A percentile compares a stretch with the other conserved stretches of the same genome.
Evolutionary conservation across 371 early-diverging fungal genomes (phyloP).

Genomic region (Mortierella sp.): DNA sequence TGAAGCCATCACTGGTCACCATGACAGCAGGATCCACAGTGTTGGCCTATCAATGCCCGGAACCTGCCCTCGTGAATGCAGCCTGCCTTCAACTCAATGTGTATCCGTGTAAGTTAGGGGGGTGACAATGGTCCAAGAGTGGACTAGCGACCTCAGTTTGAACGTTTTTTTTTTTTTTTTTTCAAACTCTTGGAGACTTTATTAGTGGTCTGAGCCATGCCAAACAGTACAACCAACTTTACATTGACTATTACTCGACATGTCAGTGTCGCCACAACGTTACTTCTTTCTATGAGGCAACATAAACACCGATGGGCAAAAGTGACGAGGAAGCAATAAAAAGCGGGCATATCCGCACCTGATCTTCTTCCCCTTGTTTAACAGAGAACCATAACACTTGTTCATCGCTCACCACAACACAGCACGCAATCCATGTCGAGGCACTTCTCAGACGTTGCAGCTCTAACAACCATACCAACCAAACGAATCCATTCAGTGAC

Average conservation of each 20-base stretch:
- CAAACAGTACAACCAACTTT: slow-evolving; percentile 25
- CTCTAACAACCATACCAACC: neutral
- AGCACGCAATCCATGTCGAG: slow-evolving; percentile 20
- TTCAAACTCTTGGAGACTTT: neutral
- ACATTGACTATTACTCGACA: slow-evolving; percentile 22
- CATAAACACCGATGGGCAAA: neutral
- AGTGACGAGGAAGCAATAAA: neutral
- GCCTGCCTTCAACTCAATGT: slow-evolving; percentile 15
- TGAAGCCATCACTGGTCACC: too few relatives aligned
- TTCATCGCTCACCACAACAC: neutral
- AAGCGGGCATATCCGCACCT: too few relatives aligned
- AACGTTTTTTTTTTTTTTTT: neutral
- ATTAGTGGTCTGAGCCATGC: slow-evolving; percentile 24
- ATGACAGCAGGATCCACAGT: slow-evolving; percentile 5
- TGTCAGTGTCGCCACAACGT: slow-evolving; percentile 22
- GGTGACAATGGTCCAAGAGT: neutral
- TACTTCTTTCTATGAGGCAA: slow-evolving; percentile 18
- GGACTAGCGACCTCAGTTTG: too few relatives aligned
- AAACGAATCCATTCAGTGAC: slow-evolving; percentile 16
- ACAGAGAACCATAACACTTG: neutral
- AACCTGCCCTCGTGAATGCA: neutral
- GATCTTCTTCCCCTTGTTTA: too few relatives aligned
- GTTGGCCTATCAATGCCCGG: slow-evolving; percentile 16
- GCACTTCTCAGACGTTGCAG: slow-evolving; percentile 24
- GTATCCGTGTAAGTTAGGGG: slow-evolving; percentile 12